Conservation (phyloP, 495 filamentous ascomycete genomes). For the Cercophora newfieldiana region DNA sequence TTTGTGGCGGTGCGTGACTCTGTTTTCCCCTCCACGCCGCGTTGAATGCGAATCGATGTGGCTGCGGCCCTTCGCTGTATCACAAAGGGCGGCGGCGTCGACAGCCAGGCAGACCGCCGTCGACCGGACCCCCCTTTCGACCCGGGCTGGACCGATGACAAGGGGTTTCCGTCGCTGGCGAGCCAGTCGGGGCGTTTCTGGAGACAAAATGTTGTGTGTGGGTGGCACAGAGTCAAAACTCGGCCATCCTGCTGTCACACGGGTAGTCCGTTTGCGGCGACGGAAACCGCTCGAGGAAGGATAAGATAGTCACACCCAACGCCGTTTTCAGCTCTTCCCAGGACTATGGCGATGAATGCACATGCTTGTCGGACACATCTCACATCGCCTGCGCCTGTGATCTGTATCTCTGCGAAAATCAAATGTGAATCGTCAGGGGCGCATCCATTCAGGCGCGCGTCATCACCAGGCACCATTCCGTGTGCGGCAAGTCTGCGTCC, state of each 20-base stretch:
- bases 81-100: background rate
- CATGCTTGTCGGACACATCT: too few relatives aligned
- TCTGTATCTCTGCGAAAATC: too few relatives aligned
- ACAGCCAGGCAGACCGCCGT: background rate
- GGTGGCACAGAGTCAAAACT: background rate
- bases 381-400: too few relatives aligned
- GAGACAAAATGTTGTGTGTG: background rate
- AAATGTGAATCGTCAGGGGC: background rate
- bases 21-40: background rate
- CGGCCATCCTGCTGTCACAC: constrained; percentile 1
- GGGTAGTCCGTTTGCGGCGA: constrained; percentile 4
- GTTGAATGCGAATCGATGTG: background rate
- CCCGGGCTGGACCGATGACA: constrained; percentile 2
- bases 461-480: background rate
- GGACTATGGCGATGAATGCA: background rate
- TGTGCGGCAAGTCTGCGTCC: background rate
- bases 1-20: background rate
- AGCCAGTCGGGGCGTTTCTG: constrained; percentile 11
- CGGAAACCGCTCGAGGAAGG: background rate
- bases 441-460: background rate
- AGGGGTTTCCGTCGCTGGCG: background rate
- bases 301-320: background rate
- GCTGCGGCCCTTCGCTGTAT: background rate
- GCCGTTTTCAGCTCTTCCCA: constrained; percentile 1
- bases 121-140: constrained; percentile 7